Base-by-base conservation (phyloP, 163 green algal species). In the Scenedesmus sp. region DNA sequence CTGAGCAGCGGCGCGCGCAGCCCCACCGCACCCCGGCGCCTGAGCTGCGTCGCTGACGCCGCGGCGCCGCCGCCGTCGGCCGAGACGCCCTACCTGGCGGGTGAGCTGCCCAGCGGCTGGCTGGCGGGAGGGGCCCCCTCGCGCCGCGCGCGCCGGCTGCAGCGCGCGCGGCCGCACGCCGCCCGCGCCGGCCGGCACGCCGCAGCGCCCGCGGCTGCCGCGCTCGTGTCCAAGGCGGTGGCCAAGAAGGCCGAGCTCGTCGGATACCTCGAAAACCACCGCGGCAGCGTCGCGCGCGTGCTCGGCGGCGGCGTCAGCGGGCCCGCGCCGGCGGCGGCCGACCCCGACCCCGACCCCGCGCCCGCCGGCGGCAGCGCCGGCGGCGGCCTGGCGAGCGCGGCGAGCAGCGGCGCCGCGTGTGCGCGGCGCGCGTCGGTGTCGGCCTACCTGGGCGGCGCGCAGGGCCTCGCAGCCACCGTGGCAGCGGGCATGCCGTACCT, bases 391-490 rank as follows among this genome's bases (percentile, higher is more conserved):
- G 17, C 11, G 42, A 42, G 63, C 63, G 20, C 63, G 33, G 63
- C 14, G 18, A 45, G 4, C 36, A 28, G 56, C 24, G 36, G 28
- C 1, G 28, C 56, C 26, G 39, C 28, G 28, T 44, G 56, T 64
- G 56, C 56, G 4, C 63, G 63, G 24, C 29, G 63, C 24, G 29
- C 64, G 4, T 74, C 64, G 47, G 45, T 74, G 17, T 47, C 15
- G 5, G 64, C 44, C 22, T 74, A 74, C 15, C 28, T 63, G 31
- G 15, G 45, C 15, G 45, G 64, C 1, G 17, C 60, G 64, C 64
- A 74, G 28, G 64, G 60, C 45, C 64, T 74, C 11, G 64, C 53
- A 22, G 48, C 45, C 24, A 74, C 64, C 34, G 64, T 74, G 28
- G 33, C 11, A 4, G 28, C 34, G 31, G 45, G 45, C 26, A 15